Evolutionary conservation across 2,329 filamentous ascomycete species (phyloP), one percentile per base, ranked within the genome.

Genomic region (Colletotrichum australisinense): DNA sequence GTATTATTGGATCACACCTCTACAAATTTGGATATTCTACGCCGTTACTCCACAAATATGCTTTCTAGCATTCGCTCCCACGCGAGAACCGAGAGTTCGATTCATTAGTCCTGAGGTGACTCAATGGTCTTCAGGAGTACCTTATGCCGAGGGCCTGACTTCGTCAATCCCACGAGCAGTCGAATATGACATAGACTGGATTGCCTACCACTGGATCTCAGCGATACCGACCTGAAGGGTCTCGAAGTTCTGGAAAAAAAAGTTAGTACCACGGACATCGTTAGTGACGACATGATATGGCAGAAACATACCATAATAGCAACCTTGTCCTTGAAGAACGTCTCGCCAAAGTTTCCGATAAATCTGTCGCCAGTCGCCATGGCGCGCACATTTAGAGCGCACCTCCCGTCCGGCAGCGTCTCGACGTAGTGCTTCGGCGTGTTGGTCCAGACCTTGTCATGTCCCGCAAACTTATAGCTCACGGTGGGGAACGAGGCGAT

Each of bases 341-440:
- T 74, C 52, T 76, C 76, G 49, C 76, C 76, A 67, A 77, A 76
- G 56, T 75, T 76, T 6, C 75, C 75, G n/a, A 76, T 74, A 69
- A 75, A 76, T 32, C 64, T 65, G 30, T 75, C 73, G 46, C 72
- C 74, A 8, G 53, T 72, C 16, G 74, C 74, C 32, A 74, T 63
- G 16, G 68, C 57, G n/a, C 75, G 67, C 14, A 75, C 74, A 46
- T 76, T 75, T 35, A 76, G 57, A 38, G 73, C 73, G 49, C 75
- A 76, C 49, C 67, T 76, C 14, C 72, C 72, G 32, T 76, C 68
- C 11, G 59, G 49, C 26, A 71, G 60, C 70, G 65, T 58, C 28
- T 69, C 72, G 38, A 76, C 71, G 42, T 76, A 76, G 42, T 76
- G 70, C 56, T 74, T 46, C 2, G 74, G 60, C 5, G 60, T 67